A percentile compares a stretch with the other conserved stretches of the same genome.
Conservation (phyloP, 2,329 filamentous ascomycete species). For the Alternaria postmessia region DNA sequence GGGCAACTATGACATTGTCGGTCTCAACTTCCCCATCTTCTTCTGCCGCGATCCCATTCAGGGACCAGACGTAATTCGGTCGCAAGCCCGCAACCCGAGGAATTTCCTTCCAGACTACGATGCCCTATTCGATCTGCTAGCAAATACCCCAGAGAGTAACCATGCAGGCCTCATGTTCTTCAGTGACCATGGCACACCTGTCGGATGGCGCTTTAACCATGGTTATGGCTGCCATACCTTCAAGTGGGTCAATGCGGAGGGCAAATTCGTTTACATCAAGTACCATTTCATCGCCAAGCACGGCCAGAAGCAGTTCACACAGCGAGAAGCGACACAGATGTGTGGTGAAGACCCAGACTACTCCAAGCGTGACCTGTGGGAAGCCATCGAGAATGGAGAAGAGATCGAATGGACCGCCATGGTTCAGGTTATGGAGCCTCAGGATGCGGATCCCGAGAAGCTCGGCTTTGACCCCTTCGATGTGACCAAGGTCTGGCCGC, state of each 20-base stretch:
- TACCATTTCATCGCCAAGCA: conserved; percentile 59
- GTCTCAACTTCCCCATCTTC: conserved; percentile 60
- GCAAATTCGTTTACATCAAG: conserved; percentile 62
- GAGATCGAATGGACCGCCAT: conserved; percentile 56
- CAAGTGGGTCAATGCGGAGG: conserved; percentile 58
- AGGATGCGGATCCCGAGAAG: conserved; percentile 57
- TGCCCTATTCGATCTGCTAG: conserved; percentile 60
- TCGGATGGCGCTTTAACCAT: conserved; percentile 53
- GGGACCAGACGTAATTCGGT: conserved; percentile 58
- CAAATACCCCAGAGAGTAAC: conserved; percentile 57
- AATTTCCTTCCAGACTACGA: conserved; percentile 62
- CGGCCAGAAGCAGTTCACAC: conserved; percentile 59
- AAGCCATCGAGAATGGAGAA: conserved; percentile 54
- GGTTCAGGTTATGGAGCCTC: conserved; percentile 57
- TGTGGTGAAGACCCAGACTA: conserved; percentile 61
- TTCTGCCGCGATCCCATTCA: conserved; percentile 60
- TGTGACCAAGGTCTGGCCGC: conserved; percentile 63
- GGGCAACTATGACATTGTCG: conserved; percentile 60
- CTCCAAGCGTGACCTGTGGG: conserved; percentile 58
- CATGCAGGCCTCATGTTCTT: conserved; percentile 62
- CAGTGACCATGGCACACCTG: conserved; percentile 59
- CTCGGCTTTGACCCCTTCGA: conserved; percentile 64
- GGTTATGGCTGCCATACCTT: conserved; percentile 59
- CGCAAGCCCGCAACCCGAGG: conserved; percentile 56
- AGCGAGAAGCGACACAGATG: conserved; percentile 55